Conservation (phyloP, 805 yeast genomes). For the Candida sphagnicola region DNA sequence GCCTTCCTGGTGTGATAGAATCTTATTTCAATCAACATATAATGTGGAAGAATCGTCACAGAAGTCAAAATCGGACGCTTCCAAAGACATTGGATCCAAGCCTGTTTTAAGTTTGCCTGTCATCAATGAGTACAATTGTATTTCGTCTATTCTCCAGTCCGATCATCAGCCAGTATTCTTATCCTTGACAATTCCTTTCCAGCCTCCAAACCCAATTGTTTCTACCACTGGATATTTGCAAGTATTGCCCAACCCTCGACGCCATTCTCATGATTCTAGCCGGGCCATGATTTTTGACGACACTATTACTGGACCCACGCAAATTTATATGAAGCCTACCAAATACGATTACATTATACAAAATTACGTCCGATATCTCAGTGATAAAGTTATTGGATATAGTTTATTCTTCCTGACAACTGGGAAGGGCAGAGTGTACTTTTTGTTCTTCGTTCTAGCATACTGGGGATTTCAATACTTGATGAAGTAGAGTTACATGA, state of each 20-base stretch:
- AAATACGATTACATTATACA: constrained; percentile 25
- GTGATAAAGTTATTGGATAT: constrained; percentile 31
- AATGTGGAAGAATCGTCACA: constrained; percentile 6
- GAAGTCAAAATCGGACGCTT: background rate
- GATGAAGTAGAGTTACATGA: too few relatives aligned
- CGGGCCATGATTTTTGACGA: constrained; percentile 13
- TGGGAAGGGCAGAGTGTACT: constrained; percentile 25
- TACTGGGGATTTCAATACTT: constrained; percentile 7
- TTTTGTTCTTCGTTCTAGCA: constrained; percentile 15
- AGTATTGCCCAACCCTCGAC: constrained; percentile 19
- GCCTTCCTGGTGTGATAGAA: constrained; percentile 92
- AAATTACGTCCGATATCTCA: constrained; percentile 17
- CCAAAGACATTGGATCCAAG: constrained; percentile 3
- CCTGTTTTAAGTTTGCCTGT: constrained; percentile 11
- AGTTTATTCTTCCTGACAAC: constrained; percentile 33
- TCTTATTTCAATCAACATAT: constrained; percentile 52
- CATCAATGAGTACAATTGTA: constrained; percentile 45
- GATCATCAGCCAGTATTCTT: constrained; percentile 82
- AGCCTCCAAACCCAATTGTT: constrained; percentile 31
- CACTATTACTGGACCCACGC: constrained; percentile 37
- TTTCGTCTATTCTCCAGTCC: constrained; percentile 48
- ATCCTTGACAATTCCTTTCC: constrained; percentile 43
- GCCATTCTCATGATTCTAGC: constrained; percentile 7
- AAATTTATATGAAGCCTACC: constrained; percentile 33
- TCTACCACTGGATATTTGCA: constrained; percentile 27